A percentile compares a stretch with the other conserved stretches of the same genome.
phyloP scores from a whole-genome alignment of 257 asterid species.

The Buddleja alternifolia region DNA sequence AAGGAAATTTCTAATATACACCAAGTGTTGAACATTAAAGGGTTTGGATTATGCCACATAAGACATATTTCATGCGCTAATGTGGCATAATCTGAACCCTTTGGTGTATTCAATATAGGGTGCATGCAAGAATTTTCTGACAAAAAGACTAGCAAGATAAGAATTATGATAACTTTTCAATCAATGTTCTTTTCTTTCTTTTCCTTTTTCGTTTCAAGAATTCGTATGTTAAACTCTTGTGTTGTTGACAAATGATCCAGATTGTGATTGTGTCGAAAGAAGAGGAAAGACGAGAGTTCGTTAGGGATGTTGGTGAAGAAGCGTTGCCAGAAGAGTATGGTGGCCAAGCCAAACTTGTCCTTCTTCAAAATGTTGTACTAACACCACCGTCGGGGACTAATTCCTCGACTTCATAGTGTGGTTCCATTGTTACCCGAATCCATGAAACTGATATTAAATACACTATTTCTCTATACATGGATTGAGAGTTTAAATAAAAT shows the following conservation, averaged over 20 bases:
- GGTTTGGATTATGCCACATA: too few relatives aligned
- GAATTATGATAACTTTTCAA: too few relatives aligned
- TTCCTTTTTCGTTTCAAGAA: too few relatives aligned
- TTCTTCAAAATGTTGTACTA: constrained; percentile 54
- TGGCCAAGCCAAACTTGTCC: constrained; percentile 56
- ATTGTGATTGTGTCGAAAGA: constrained; percentile 61
- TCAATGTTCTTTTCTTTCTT: too few relatives aligned
- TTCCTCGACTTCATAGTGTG: background rate
- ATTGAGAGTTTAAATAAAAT: background rate
- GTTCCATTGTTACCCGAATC: constrained; percentile 21
- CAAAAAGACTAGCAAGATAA: too few relatives aligned
- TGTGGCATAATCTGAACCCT: too few relatives aligned
- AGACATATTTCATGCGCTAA: too few relatives aligned
- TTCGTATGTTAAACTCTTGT: too few relatives aligned
- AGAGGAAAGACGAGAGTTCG: constrained; percentile 50
- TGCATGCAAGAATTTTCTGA: too few relatives aligned
- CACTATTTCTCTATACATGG: background rate
- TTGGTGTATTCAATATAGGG: too few relatives aligned
- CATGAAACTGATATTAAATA: background rate
- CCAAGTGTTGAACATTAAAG: too few relatives aligned
- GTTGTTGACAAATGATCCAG: constrained; percentile 48
- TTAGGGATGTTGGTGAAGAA: constrained; percentile 58
- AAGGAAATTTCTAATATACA: too few relatives aligned
- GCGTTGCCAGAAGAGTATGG: constrained; percentile 78
- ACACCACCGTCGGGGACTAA: constrained; percentile 35